Evolutionary conservation across 1,139 yeast species (phyloP).

Genomic region (Hyphopichia fennica): DNA sequence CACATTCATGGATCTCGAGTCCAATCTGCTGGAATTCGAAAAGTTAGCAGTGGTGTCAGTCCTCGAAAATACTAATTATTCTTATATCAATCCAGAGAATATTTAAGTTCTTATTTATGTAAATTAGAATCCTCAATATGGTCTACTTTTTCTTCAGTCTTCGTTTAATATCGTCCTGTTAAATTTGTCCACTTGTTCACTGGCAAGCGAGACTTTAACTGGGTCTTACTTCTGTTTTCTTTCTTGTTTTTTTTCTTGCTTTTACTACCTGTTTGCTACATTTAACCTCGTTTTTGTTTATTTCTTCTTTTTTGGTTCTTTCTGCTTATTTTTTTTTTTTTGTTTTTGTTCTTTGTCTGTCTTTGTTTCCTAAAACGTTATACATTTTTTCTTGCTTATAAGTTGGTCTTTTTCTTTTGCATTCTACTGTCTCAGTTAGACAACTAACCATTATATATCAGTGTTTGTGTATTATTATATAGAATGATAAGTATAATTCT

Average conservation of each 20-base stretch:
- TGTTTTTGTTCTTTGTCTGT: neutral
- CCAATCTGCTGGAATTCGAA: conserved; percentile 41
- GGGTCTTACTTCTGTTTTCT: neutral
- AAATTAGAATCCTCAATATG: neutral
- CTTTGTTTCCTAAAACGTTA: neutral
- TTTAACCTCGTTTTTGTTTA: neutral
- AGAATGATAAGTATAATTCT: conserved; percentile 1
- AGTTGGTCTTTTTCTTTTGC: neutral
- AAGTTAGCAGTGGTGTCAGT: conserved; percentile 32
- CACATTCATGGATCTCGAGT: conserved; percentile 15
- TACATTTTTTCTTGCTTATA: neutral
- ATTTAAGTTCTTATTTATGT: neutral
- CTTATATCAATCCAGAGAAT: neutral
- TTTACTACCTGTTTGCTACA: neutral
- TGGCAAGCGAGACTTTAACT: neutral
- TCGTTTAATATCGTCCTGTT: neutral
- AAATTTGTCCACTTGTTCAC: neutral
- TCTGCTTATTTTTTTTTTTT: neutral
- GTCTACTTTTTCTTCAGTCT: neutral
- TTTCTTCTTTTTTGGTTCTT: neutral
- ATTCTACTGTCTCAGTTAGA: neutral
- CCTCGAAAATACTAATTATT: conserved; percentile 5
- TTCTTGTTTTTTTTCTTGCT: neutral
- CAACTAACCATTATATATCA: neutral
- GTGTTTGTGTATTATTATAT: conserved; percentile 2